Conservation (phyloP, 768 basidiomycete genomes). For the Leccinum olivaceopallidum region DNA sequence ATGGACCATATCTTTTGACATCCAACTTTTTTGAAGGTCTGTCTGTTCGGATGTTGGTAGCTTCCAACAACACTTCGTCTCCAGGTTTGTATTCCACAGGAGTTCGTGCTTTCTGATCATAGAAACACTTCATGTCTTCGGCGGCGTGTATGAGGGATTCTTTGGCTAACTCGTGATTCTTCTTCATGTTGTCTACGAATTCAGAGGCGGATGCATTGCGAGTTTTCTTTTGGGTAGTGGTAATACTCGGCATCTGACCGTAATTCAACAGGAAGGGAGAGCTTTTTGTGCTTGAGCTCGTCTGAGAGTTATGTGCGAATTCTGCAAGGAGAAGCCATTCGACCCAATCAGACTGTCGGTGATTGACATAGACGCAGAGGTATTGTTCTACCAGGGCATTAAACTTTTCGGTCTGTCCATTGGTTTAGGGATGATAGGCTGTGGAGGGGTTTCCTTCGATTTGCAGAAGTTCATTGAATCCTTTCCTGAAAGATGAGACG, state of each 20-base stretch:
- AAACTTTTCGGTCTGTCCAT: not conserved
- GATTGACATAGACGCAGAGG: rapidly evolving
- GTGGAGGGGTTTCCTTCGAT: not conserved
- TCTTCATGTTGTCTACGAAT: not conserved
- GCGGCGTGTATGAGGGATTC: not conserved
- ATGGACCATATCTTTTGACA: not conserved
- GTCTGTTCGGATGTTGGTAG: not conserved
- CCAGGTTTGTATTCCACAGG: not conserved
- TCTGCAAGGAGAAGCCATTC: not conserved
- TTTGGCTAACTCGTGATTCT: not conserved
- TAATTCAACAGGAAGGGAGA: not conserved
- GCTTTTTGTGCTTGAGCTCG: not conserved
- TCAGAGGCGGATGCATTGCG: rapidly evolving
- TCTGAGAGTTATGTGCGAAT: not conserved
- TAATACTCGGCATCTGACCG: not conserved
- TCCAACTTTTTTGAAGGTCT: not conserved
- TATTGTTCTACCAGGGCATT: not conserved
- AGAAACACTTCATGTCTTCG: not conserved
- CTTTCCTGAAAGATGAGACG: not conserved
- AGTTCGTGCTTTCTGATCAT: not conserved
- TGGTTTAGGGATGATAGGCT: not conserved
- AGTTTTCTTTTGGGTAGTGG: too few species aligned
- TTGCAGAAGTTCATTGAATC: not conserved
- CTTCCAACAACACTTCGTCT: not conserved
- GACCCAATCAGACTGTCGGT: not conserved